phyloP scores from a whole-genome alignment of 2,329 filamentous ascomycete species.

The Aspergillus fischeri region DNA sequence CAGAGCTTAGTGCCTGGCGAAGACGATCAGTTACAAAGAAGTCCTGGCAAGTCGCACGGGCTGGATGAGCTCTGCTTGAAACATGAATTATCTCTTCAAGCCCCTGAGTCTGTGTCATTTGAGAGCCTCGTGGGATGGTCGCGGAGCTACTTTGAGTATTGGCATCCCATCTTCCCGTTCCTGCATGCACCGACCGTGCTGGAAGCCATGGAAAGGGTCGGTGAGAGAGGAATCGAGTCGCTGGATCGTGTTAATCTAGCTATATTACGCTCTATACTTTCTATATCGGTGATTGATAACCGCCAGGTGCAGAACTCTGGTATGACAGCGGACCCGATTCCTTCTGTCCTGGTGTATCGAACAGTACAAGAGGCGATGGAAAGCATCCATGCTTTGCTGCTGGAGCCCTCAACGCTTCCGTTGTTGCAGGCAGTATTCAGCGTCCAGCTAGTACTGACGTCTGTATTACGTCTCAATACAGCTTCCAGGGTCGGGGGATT shows the following conservation, averaged over 20 bases:
- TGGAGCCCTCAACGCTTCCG: slow-evolving; percentile 45
- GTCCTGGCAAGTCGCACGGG: slow-evolving; percentile 31
- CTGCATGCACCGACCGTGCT: slow-evolving; percentile 53
- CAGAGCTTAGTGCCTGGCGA: slow-evolving; percentile 53
- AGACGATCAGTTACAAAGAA: slow-evolving; percentile 46
- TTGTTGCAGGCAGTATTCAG: slow-evolving; percentile 50
- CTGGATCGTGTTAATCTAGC: slow-evolving; percentile 37
- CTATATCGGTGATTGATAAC: slow-evolving; percentile 52
- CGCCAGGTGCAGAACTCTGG: slow-evolving; percentile 37
- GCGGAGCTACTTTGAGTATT: slow-evolving; percentile 53
- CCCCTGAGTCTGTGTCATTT: slow-evolving; percentile 32
- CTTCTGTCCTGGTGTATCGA: slow-evolving; percentile 44
- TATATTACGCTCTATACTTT: slow-evolving; percentile 49
- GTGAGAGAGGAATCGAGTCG: slow-evolving; percentile 28
- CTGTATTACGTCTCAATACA: slow-evolving; percentile 54
- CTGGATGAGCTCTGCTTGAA: slow-evolving; percentile 30
- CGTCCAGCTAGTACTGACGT: slow-evolving; percentile 53
- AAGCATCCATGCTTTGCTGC: slow-evolving; percentile 46
- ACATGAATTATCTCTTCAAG: slow-evolving; percentile 7
- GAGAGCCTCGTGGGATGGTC: slow-evolving; percentile 50
- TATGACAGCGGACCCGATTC: slow-evolving; percentile 27
- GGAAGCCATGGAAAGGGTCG: slow-evolving; percentile 43
- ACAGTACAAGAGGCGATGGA: slow-evolving; percentile 50
- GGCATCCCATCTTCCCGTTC: slow-evolving; percentile 56
- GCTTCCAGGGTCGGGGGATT: slow-evolving; percentile 55